Base-by-base conservation (phyloP, 2,329 filamentous ascomycete genomes). In the Plenodomus biglobosus region DNA sequence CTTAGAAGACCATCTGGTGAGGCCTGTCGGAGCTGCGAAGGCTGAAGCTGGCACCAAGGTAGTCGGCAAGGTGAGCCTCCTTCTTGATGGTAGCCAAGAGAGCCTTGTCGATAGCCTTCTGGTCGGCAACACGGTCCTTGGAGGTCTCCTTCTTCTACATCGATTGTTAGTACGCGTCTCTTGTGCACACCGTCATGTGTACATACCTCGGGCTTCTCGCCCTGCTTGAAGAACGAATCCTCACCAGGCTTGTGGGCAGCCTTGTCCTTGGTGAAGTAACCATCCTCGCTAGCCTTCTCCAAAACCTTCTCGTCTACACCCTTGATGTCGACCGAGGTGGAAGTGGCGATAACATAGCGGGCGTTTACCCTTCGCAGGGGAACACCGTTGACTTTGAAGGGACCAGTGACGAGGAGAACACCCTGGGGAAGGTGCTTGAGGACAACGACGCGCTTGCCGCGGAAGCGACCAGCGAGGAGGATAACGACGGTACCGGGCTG, bases 341-440 rank as follows among this genome's bases (percentile, higher is more conserved):
- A 90, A 72, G 90, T 95, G 74, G 89, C 90, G 76, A 95, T 95
- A 75, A 95, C 90, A 80, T 94, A 95, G 79, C 89, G 87, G 76
- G 90, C 83, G 82, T 95, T 95, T 76, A 95, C 89, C 78, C 82
- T 86, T 80, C 94, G 88, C 74, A 99, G 87, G 69, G 94, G 94
- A 65, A 99, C 94, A 79, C 94, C 94, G 83, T 99, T 99, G 82
- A 99, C 88, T 88, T 97, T 99, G 89, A 97, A 99, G 76, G 94
- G 94, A 72, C 94, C 94, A 75, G 94, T 99, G 73, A 99, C 91
- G 77, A 99, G 90, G 78, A 99, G 91, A 65, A 96, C 90, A 81
- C 94, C 94, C 83, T 96, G 90, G 75, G 90, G 84, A 74, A 99
- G 92, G 79, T 87, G 85, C 87, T 97, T 97, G 78, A 99, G 88